Evolutionary conservation across 768 basidiomycete species (phyloP).

Genomic region (Floccularia luteovirens): DNA sequence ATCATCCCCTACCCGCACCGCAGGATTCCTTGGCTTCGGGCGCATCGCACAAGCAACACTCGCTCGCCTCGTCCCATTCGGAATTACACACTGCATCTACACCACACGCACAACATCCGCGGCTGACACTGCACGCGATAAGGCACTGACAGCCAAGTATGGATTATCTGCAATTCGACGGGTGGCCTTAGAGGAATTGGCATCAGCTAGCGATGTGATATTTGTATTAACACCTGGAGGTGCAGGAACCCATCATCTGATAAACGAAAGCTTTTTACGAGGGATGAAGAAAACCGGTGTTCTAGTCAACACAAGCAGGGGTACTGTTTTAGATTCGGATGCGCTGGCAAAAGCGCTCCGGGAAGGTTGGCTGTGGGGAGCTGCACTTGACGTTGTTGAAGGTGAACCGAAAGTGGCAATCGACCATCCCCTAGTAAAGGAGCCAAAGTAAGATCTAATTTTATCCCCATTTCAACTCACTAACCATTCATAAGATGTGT

Average conservation of each 20-base stretch:
- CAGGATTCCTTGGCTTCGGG: conserved; percentile 93
- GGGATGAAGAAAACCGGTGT: conserved; percentile 84
- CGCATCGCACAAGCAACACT: conserved; percentile 87
- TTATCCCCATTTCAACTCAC: not conserved
- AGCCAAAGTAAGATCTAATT: conserved; percentile 46
- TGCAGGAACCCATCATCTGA: conserved; percentile 57
- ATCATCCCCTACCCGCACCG: conserved; percentile 49
- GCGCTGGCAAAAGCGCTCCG: conserved; percentile 77
- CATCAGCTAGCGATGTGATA: conserved; percentile 73
- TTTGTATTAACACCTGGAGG: conserved; percentile 82
- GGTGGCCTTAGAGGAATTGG: conserved; percentile 62
- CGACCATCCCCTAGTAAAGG: conserved; percentile 76
- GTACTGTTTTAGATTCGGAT: conserved; percentile 84
- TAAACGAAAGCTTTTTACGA: conserved; percentile 63
- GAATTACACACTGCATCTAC: conserved; percentile 70
- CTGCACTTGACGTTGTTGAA: conserved; percentile 90
- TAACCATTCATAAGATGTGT: conserved; percentile 43
- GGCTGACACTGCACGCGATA: conserved; percentile 32
- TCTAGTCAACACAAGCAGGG: conserved; percentile 80
- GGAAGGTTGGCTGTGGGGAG: conserved; percentile 81
- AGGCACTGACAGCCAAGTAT: conserved; percentile 19
- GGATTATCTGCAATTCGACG: conserved; percentile 37
- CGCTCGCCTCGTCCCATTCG: conserved; percentile 74
- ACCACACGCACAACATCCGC: conserved; percentile 42
- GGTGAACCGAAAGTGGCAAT: conserved; percentile 74